Evolutionary conservation across 495 filamentous ascomycete species (phyloP).

Genomic region (Corynascus novoguineensis): DNA sequence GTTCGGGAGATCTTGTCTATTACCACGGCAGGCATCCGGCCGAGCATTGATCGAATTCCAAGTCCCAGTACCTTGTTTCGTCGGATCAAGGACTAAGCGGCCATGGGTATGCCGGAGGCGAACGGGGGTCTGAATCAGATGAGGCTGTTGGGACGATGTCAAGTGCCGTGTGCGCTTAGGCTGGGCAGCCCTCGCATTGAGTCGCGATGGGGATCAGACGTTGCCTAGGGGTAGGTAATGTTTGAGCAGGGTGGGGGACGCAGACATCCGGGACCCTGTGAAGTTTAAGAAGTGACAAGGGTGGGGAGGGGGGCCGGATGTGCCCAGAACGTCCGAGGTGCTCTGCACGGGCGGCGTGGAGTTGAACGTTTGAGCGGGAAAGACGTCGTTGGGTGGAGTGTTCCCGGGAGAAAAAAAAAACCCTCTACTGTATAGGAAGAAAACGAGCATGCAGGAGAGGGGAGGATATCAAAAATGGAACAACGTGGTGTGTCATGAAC

Average conservation of each 20-base stretch:
- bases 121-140: conserved; percentile 7
- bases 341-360: too few species aligned
- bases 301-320: conserved; percentile 25
- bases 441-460: conserved; percentile 5
- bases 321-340: conserved; percentile 12
- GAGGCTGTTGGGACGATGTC: neutral
- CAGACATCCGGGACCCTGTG: conserved; percentile 34
- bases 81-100: conserved; percentile 15
- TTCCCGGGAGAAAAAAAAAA: neutral
- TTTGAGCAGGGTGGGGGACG: conserved; percentile 31
- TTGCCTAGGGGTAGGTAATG: conserved; percentile 29
- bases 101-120: conserved; percentile 15
- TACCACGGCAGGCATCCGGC: conserved; percentile 42
- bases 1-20: conserved; percentile 46
- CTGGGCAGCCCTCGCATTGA: conserved; percentile 31
- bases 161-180: conserved; percentile 1
- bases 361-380: too few species aligned
- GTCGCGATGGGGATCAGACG: conserved; percentile 42
- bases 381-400: too few species aligned
- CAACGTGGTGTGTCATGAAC: conserved; percentile 7
- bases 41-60: conserved; percentile 34
- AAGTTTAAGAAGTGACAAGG: conserved; percentile 46
- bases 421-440: too few species aligned
- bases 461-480: conserved; percentile 5
- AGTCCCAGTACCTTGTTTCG: conserved; percentile 5